phyloP scores from a whole-genome alignment of 768 basidiomycete genomes.

The Auricularia sp. region DNA sequence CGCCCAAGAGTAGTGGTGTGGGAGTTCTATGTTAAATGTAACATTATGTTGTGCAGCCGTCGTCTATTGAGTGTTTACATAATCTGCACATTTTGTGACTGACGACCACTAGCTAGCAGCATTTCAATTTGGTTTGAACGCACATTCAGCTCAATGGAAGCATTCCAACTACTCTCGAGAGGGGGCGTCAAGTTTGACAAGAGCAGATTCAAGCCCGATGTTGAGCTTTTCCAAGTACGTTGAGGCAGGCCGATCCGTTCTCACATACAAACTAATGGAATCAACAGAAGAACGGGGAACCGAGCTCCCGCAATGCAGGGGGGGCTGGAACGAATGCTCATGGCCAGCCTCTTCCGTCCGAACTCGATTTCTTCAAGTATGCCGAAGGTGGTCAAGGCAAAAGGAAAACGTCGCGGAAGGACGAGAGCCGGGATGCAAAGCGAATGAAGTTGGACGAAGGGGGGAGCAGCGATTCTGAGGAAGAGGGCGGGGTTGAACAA shows the following conservation, averaged over 20 bases:
- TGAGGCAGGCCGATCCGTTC: not conserved
- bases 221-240: conserved; percentile 54
- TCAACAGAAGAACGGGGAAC: not conserved
- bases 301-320: conserved; percentile 25
- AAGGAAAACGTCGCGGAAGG: conserved; percentile 16
- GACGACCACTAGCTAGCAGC: no score
- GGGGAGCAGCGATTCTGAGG: not conserved
- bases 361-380: conserved; percentile 90
- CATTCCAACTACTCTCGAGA: conserved; percentile 80
- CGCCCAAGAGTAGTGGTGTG: no score
- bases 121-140: no score
- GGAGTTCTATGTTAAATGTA: no score
- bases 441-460: conserved; percentile 23
- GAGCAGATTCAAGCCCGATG: conserved; percentile 55
- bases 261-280: not conserved
- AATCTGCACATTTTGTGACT: no score
- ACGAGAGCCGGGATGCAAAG: conserved; percentile 29
- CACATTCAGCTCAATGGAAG: no score
- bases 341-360: conserved; percentile 65
- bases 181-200: conserved; percentile 81
- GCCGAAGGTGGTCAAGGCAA: conserved; percentile 52
- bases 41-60: no score
- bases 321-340: no score
- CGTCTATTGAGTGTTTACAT: no score
- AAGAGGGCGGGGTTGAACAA: conserved; percentile 15